Conservation (phyloP, 179 eudicot species). For the Silene coronaria region DNA sequence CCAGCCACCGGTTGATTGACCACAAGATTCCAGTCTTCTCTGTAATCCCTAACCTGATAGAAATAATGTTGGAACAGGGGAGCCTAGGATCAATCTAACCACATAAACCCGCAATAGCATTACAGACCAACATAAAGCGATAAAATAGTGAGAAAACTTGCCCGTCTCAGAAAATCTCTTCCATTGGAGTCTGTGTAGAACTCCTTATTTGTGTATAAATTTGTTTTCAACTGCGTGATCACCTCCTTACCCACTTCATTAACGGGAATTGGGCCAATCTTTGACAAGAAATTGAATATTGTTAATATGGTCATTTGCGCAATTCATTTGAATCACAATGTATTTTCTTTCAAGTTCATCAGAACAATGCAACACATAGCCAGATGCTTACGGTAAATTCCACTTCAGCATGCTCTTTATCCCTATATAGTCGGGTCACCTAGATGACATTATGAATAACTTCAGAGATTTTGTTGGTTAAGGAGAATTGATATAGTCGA, state of each 20-base stretch:
- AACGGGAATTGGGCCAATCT: constrained; percentile 82
- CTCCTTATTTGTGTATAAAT: constrained; percentile 56
- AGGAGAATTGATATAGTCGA: background rate
- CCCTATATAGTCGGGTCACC: constrained; percentile 76
- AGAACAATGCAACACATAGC: background rate
- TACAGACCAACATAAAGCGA: background rate
- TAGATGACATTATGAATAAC: constrained; percentile 17
- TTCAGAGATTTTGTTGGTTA: background rate
- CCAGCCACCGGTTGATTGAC: constrained; percentile 80
- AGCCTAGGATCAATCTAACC: background rate
- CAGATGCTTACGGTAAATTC: constrained; percentile 61
- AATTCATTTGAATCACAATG: constrained; percentile 4
- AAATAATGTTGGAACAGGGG: background rate
- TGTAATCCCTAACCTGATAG: constrained; percentile 59
- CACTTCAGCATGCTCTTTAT: constrained; percentile 81
- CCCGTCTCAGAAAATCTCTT: constrained; percentile 82
- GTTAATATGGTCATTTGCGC: background rate
- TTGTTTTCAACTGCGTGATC: constrained; percentile 54
- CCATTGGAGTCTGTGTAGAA: constrained; percentile 90
- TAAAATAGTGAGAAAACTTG: constrained; percentile 19
- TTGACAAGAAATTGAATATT: constrained; percentile 15
- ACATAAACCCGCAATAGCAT: background rate
- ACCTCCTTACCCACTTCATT: constrained; percentile 67
- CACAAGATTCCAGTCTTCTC: constrained; percentile 73
- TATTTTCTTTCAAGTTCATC: background rate